A percentile compares a stretch with the other conserved stretches of the same genome.
phyloP scores from a whole-genome alignment of 2,329 filamentous ascomycete genomes.

The Penicillium brevicompactum region DNA sequence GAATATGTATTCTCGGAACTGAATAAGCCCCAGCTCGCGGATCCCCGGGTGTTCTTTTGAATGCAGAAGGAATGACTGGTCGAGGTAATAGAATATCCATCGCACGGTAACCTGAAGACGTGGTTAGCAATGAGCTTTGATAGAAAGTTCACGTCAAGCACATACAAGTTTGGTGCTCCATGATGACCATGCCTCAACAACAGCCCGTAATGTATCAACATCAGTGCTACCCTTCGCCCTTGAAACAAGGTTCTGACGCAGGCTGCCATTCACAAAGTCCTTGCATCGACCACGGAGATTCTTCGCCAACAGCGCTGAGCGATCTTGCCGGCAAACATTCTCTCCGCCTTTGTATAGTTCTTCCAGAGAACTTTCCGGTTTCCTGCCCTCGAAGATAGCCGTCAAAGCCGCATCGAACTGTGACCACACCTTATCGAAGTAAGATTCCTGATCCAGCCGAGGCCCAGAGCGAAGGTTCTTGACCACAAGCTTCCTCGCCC shows the following conservation, averaged over 20 bases:
- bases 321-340: constrained; percentile 80
- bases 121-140: neutral
- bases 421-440: constrained; percentile 74
- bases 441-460: constrained; percentile 70
- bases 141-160: constrained; percentile 6
- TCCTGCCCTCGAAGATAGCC: constrained; percentile 68
- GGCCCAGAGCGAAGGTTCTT: constrained; percentile 78
- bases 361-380: constrained; percentile 75
- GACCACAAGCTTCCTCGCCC: constrained; percentile 84
- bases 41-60: constrained; percentile 70
- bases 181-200: constrained; percentile 67
- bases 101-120: constrained; percentile 69
- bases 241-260: constrained; percentile 63
- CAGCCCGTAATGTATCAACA: constrained; percentile 64
- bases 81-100: constrained; percentile 91
- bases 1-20: constrained; percentile 70
- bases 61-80: constrained; percentile 82
- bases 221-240: constrained; percentile 58
- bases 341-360: constrained; percentile 88
- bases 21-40: constrained; percentile 74
- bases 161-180: constrained; percentile 79
- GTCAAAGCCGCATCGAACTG: constrained; percentile 74
- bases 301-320: constrained; percentile 67
- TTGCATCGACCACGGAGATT: constrained; percentile 69
- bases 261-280: constrained; percentile 57